phyloP scores from a whole-genome alignment of 2,329 filamentous ascomycete species.

The Magnaporthales sp. region DNA sequence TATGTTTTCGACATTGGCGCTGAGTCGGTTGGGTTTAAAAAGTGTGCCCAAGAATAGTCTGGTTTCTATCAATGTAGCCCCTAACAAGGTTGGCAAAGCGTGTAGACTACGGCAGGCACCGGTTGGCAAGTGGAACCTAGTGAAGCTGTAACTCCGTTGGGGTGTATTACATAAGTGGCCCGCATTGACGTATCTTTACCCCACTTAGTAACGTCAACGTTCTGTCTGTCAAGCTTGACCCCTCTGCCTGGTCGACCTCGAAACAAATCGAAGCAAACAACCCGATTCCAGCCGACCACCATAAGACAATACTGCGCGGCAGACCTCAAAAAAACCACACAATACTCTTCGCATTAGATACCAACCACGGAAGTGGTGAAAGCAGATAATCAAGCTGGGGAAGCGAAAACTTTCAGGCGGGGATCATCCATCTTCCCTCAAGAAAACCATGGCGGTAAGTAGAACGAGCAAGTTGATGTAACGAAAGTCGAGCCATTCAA shows the following conservation, averaged over 20 bases:
- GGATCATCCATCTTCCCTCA: constrained; percentile 46
- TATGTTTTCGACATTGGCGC: too few relatives aligned
- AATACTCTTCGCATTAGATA: background rate
- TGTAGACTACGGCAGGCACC: background rate
- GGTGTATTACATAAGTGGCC: background rate
- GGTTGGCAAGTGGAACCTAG: background rate
- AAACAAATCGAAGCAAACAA: background rate
- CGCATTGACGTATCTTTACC: background rate
- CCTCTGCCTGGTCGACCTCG: background rate
- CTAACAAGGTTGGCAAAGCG: background rate
- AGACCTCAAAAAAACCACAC: background rate
- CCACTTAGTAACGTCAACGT: background rate
- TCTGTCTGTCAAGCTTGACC: background rate
- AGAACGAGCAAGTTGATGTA: too few relatives aligned
- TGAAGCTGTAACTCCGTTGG: background rate
- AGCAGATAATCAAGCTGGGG: constrained; percentile 41
- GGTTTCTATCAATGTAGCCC: too few relatives aligned
- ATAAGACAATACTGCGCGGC: background rate
- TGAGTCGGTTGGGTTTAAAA: too few relatives aligned
- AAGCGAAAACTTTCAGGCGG: constrained; percentile 59
- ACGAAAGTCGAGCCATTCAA: background rate
- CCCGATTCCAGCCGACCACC: background rate
- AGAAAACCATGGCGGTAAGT: constrained; percentile 55
- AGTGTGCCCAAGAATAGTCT: too few relatives aligned
- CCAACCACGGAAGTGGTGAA: constrained; percentile 1